Percentiles rank a stretch among this genome's conserved stretches.
phyloP scores from a whole-genome alignment of 257 asterid species.

The Lantana camara region DNA sequence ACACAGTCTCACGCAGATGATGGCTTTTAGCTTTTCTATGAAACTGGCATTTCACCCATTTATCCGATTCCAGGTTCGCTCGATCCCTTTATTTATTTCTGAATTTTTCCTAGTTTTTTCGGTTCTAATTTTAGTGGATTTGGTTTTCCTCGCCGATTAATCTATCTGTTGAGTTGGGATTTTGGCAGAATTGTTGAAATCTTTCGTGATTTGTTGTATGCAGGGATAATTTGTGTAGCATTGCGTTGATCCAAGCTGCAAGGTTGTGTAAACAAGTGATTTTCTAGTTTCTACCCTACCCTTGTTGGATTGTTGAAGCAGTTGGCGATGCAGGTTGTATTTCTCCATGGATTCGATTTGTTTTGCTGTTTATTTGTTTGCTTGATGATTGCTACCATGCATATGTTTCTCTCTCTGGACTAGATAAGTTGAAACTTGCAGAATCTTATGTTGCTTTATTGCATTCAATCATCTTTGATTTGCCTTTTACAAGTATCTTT shows the following conservation, averaged over 20 bases:
- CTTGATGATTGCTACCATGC: background rate
- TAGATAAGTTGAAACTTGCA: background rate
- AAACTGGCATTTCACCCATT: background rate
- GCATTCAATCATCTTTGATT: background rate
- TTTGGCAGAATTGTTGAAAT: background rate
- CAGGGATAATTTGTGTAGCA: background rate
- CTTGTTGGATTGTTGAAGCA: no score
- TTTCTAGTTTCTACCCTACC: background rate
- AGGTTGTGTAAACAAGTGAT: background rate
- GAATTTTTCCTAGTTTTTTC: background rate
- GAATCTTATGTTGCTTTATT: background rate
- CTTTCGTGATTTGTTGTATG: background rate
- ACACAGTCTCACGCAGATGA: background rate
- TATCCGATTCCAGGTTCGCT: conserved; percentile 7
- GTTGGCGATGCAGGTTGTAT: background rate
- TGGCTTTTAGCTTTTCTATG: background rate
- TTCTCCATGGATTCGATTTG: background rate
- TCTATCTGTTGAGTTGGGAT: background rate
- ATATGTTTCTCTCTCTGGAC: background rate
- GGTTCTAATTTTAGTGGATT: background rate
- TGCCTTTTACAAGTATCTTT: background rate
- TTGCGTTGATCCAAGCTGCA: no score
- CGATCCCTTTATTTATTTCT: no score
- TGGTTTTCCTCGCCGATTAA: background rate
- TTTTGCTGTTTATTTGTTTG: background rate